Conservation (phyloP, 768 basidiomycete genomes). For the Kwoniella pini region DNA sequence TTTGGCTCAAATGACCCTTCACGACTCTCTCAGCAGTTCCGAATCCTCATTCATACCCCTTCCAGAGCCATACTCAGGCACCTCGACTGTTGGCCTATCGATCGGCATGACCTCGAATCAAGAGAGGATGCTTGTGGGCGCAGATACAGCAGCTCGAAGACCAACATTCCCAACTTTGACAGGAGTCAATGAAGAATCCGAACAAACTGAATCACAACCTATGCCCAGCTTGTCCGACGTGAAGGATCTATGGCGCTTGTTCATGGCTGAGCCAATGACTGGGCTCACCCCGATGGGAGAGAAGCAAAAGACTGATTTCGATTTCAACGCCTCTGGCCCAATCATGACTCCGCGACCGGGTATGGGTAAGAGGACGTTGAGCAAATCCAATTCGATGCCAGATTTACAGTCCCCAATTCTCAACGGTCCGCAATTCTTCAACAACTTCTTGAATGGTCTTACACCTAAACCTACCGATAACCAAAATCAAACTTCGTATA, state of each 20-base stretch:
- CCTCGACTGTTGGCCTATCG: background rate
- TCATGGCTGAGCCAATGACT: constrained; percentile 46
- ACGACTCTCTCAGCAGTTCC: constrained; percentile 21
- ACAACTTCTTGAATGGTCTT: constrained; percentile 21
- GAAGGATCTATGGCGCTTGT: constrained; percentile 51
- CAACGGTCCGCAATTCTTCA: constrained; percentile 19
- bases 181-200: constrained; percentile 10
- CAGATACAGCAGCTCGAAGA: constrained; percentile 3
- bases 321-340: background rate
- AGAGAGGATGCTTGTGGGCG: background rate
- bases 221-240: constrained; percentile 45
- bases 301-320: constrained; percentile 1
- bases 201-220: background rate
- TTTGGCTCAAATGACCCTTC: constrained; percentile 46
- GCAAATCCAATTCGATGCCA: constrained; percentile 49
- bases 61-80: constrained; percentile 1
- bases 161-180: constrained; percentile 26
- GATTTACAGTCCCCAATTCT: constrained; percentile 41
- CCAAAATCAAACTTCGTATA: constrained; percentile 23
- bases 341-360: constrained; percentile 34
- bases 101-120: background rate
- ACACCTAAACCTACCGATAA: constrained; percentile 24
- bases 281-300: constrained; percentile 29
- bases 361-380: constrained; percentile 36
- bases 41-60: constrained; percentile 6